Evolutionary conservation across 257 asterid species (phyloP).

Genomic region (Echium plantagineum): DNA sequence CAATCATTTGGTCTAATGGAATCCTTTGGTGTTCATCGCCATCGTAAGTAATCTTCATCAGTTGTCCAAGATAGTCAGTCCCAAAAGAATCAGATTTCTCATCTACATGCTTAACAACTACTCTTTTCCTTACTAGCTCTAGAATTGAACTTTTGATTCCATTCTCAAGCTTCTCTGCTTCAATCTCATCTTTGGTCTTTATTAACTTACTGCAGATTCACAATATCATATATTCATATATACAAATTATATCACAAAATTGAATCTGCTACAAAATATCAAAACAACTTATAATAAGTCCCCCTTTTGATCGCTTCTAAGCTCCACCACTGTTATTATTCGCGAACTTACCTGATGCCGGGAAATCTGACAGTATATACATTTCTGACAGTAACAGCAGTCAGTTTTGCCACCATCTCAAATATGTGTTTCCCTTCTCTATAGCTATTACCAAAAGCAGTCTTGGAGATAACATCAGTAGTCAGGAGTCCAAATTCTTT

Average conservation of each 20-base stretch:
- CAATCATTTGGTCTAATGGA: constrained; percentile 3
- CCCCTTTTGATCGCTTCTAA: too few relatives aligned
- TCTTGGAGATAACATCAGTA: constrained; percentile 57
- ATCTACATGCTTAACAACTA: constrained; percentile 8
- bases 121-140: constrained; percentile 35
- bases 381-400: too few relatives aligned
- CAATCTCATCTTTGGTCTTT: constrained; percentile 41
- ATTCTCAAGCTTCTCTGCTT: constrained; percentile 40
- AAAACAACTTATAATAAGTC: too few relatives aligned
- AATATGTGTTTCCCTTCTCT: too few relatives aligned
- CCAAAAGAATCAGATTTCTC: constrained; percentile 19
- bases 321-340: too few relatives aligned
- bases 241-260: too few relatives aligned
- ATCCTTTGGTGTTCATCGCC: constrained; percentile 12
- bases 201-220: constrained; percentile 16
- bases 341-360: too few relatives aligned
- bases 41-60: constrained; percentile 25
- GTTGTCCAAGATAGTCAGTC: constrained; percentile 43
- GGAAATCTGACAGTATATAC: too few relatives aligned
- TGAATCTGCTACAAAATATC: too few relatives aligned
- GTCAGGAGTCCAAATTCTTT: constrained; percentile 46
- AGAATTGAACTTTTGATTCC: constrained; percentile 35
- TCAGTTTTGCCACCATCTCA: too few relatives aligned
- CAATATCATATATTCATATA: too few relatives aligned
- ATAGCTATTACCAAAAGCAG: constrained; percentile 70